These are phyloP conservation scores for Daldinia bambusicola DNA, from an alignment of 495 filamentous ascomycete genomes.

Conservation along the genomic window DNA sequence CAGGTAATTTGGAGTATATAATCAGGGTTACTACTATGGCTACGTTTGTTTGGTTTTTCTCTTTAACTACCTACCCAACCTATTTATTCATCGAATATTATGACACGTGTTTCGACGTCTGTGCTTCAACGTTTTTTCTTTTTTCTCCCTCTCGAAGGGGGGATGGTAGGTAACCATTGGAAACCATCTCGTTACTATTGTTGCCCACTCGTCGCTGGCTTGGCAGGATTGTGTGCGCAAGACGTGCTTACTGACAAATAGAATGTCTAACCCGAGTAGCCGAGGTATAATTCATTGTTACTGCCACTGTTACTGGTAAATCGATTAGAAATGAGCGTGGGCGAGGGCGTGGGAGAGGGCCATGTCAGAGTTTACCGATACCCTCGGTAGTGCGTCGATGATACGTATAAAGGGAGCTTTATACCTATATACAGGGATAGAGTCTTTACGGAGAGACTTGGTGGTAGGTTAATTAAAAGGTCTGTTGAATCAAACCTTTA, in stretches of 20 bases:
- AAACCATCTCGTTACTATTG: background rate
- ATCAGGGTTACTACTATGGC: slow-evolving; percentile 34
- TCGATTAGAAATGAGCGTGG: background rate
- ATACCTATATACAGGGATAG: background rate
- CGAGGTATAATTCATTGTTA: slow-evolving; percentile 1
- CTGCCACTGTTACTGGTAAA: background rate
- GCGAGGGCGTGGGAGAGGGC: background rate
- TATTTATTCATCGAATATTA: slow-evolving; percentile 23
- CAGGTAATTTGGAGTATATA: slow-evolving; percentile 43
- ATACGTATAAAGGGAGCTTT: background rate
- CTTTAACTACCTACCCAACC: background rate
- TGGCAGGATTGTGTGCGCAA: slow-evolving; percentile 1
- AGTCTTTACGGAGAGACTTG: background rate
- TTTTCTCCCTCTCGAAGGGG: too few species aligned
- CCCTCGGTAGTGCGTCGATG: background rate
- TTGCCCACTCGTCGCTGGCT: background rate
- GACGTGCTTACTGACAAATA: slow-evolving; percentile 13
- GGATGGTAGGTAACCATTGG: background rate
- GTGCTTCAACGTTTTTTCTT: background rate
- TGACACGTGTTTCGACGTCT: slow-evolving; percentile 21
- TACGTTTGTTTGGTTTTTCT: background rate
- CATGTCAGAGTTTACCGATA: background rate
- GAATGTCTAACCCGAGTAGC: slow-evolving; percentile 8
- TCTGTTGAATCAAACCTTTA: too few species aligned
- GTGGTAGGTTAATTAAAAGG: too few species aligned